phyloP scores from a whole-genome alignment of 2,329 filamentous ascomycete genomes.

The Aspergillus neotritici region DNA sequence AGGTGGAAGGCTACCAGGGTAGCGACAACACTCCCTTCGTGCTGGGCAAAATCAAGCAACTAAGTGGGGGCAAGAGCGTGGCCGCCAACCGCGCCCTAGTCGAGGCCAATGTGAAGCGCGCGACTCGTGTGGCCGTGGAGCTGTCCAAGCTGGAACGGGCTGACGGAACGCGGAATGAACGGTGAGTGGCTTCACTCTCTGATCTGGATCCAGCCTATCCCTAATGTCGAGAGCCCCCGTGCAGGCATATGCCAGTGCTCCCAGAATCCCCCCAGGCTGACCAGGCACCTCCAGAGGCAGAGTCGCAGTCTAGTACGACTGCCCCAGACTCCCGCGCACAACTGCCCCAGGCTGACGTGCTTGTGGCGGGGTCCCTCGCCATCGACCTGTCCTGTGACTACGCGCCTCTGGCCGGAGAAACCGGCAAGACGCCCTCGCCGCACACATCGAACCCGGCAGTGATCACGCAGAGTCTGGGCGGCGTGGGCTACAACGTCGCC shows the following conservation, averaged over 20 bases:
- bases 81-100: constrained; percentile 67
- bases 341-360: constrained; percentile 53
- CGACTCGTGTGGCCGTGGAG: constrained; percentile 60
- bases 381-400: constrained; percentile 85
- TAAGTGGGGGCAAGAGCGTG: constrained; percentile 67
- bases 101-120: constrained; percentile 60
- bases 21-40: constrained; percentile 81
- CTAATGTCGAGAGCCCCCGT: constrained; percentile 31
- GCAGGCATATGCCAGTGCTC: constrained; percentile 35
- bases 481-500: constrained; percentile 88
- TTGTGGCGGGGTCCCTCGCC: constrained; percentile 86
- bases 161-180: constrained; percentile 22
- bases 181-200: constrained; percentile 31
- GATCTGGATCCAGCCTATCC: constrained; percentile 19
- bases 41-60: constrained; percentile 68
- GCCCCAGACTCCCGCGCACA: constrained; percentile 6
- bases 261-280: constrained; percentile 20
- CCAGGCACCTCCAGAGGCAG: constrained; percentile 17
- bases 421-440: constrained; percentile 36
- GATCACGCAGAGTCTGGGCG: constrained; percentile 79
- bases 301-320: constrained; percentile 9
- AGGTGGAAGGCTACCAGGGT: constrained; percentile 61
- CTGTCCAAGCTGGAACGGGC: constrained; percentile 50
- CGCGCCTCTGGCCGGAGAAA: constrained; percentile 40
- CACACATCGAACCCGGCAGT: constrained; percentile 81